These are phyloP conservation scores for Citrus inodora DNA, from an alignment of 345 rosid species.

Conservation along the genomic window DNA sequence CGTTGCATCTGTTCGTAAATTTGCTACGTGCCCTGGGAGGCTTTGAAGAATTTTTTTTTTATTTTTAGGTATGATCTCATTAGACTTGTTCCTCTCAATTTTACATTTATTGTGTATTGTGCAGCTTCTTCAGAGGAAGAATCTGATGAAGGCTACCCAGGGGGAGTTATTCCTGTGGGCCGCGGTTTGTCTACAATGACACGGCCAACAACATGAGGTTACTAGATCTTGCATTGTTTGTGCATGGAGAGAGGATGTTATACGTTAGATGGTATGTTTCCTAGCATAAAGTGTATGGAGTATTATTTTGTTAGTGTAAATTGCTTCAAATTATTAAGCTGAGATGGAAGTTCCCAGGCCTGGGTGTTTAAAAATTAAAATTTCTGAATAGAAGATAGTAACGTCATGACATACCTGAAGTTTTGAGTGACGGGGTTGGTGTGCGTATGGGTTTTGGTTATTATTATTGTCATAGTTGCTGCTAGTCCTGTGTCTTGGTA, in stretches of 20 bases:
- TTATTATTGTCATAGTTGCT: not conserved
- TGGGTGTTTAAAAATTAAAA: not conserved
- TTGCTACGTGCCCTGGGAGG: not conserved
- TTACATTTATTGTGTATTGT: conserved; percentile 1
- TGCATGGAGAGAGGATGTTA: not conserved
- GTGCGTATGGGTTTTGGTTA: not conserved
- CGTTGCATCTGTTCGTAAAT: not conserved
- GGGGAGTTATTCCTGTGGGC: conserved; percentile 71
- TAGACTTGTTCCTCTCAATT: not conserved
- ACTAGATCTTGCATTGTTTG: not conserved
- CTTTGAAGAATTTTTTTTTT: not conserved
- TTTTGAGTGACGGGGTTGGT: not conserved
- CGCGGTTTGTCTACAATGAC: conserved; percentile 93
- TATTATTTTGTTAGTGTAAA: not conserved
- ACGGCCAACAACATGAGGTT: conserved; percentile 71
- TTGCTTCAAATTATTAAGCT: not conserved
- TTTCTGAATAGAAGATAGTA: not conserved
- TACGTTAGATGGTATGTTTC: conserved; percentile 1
- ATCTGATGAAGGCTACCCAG: conserved; percentile 52
- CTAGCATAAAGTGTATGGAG: not conserved
- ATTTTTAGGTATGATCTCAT: not conserved
- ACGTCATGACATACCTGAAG: not conserved
- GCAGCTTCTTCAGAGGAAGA: conserved; percentile 59
- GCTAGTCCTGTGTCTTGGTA: not conserved
- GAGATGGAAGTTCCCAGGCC: not conserved